These are phyloP conservation scores for Pleurotus citrinopileatus DNA, from an alignment of 768 basidiomycete genomes.

Conservation along the genomic window DNA sequence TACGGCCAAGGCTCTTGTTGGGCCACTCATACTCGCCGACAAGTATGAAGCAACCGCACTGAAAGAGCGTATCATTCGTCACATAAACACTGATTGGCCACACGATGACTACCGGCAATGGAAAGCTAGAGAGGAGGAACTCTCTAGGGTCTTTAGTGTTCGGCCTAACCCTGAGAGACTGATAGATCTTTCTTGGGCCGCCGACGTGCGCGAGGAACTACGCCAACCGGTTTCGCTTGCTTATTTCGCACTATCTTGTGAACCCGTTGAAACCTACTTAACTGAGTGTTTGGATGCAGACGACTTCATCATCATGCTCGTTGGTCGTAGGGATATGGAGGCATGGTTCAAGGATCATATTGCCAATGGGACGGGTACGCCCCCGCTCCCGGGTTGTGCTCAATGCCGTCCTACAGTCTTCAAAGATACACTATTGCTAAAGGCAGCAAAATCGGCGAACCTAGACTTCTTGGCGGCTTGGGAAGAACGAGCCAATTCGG, in stretches of 20 bases:
- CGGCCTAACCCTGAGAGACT: background rate
- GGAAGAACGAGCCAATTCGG: background rate
- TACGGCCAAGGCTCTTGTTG: background rate
- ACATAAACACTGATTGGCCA: conserved; percentile 6
- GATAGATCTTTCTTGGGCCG: background rate
- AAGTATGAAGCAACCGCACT: conserved; percentile 8
- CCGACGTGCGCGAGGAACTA: background rate
- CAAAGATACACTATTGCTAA: background rate
- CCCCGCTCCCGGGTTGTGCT: background rate
- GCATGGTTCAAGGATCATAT: background rate
- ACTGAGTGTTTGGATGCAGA: background rate
- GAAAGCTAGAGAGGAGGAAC: background rate
- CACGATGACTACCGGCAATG: background rate
- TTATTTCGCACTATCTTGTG: background rate
- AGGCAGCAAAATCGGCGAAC: background rate
- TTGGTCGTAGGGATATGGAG: background rate
- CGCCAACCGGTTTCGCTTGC: background rate
- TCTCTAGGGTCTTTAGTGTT: background rate
- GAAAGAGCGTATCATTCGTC: background rate
- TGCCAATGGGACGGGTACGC: background rate
- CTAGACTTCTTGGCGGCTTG: background rate
- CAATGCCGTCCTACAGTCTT: background rate
- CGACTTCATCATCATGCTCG: background rate
- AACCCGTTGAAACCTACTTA: background rate
- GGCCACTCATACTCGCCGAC: conserved; percentile 6